Conservation (phyloP, 257 asterid genomes). For the Capsicum rhomboideum region DNA sequence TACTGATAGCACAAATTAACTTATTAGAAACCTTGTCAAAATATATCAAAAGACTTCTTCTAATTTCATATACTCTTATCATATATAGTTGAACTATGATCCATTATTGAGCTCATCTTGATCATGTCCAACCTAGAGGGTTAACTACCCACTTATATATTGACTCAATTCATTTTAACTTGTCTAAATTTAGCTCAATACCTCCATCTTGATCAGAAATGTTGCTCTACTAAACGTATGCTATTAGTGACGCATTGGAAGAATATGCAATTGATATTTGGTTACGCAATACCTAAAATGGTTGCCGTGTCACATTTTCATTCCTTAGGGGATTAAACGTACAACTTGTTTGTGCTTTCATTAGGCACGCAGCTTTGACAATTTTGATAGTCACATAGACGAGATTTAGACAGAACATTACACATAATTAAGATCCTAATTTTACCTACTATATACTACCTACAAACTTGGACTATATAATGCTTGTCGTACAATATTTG, state of each 20-base stretch:
- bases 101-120: not conserved
- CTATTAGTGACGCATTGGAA: not conserved
- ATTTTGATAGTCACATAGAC: not conserved
- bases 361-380: slow-evolving; percentile 1
- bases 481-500: not conserved
- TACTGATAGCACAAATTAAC: not conserved
- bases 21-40: not conserved
- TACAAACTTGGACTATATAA: not conserved
- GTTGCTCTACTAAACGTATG: not conserved
- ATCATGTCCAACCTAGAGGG: not conserved
- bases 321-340: not conserved
- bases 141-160: not conserved
- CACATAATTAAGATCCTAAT: not conserved
- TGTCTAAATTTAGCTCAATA: not conserved
- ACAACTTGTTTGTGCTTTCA: not conserved
- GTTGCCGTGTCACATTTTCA: not conserved
- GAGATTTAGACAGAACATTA: not conserved
- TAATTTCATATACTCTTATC: not conserved
- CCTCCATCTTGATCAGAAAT: too few species aligned
- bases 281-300: not conserved
- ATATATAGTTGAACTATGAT: not conserved
- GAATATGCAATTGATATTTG: not conserved
- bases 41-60: not conserved
- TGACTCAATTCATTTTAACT: not conserved
- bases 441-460: not conserved